These are phyloP conservation scores for Saccharum hybrid DNA, from an alignment of 202 grass and related monocot genomes.

Conservation along the genomic window DNA sequence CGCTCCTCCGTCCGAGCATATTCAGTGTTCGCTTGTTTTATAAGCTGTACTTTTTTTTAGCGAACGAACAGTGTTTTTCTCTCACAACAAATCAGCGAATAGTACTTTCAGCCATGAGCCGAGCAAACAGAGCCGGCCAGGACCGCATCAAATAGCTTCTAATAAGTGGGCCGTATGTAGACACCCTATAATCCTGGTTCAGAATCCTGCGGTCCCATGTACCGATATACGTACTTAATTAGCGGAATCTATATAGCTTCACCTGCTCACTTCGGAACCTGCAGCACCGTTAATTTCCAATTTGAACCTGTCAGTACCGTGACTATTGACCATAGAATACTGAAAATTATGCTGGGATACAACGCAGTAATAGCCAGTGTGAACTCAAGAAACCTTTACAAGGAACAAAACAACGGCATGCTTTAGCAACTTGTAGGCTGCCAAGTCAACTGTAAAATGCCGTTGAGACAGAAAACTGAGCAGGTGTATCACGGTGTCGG, in stretches of 20 bases:
- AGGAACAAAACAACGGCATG: slow-evolving; percentile 5
- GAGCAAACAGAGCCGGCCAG: no score
- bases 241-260: not conserved
- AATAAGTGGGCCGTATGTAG: no score
- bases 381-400: slow-evolving; percentile 24
- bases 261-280: not conserved
- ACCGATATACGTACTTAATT: no score
- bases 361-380: not conserved
- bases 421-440: not conserved
- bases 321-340: slow-evolving; percentile 29
- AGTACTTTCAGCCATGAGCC: no score
- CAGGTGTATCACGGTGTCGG: slow-evolving; percentile 31
- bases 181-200: no score
- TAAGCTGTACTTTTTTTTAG: no score
- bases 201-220: no score
- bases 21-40: no score
- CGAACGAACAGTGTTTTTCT: no score
- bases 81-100: no score
- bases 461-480: slow-evolving; percentile 28
- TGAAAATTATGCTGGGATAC: not conserved
- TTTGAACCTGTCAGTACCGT: slow-evolving; percentile 1
- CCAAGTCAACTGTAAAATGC: slow-evolving; percentile 31
- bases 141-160: no score
- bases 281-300: not conserved
- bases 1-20: no score